Base-by-base conservation (phyloP, 495 filamentous ascomycete genomes). In the Neohortaea acidophila region DNA sequence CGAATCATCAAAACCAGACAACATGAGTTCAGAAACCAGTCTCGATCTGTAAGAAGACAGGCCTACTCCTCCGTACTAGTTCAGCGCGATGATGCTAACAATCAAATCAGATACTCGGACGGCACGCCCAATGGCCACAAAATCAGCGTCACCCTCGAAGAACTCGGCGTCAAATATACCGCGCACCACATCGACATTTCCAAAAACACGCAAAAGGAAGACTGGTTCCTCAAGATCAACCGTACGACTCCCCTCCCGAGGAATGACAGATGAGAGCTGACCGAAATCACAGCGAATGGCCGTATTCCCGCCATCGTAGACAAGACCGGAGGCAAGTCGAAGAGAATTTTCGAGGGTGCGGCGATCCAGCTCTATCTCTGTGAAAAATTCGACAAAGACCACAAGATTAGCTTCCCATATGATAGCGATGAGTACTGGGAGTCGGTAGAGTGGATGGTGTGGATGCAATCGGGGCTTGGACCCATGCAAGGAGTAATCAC, bases 381-480 rank as follows among this genome's bases (percentile, higher is more conserved):
- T 18, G 58, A 62, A 18, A 59, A 57, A 33, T 69, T 68, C 38
- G 66, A 70, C 32, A 53, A 51, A 10, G 55, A 65, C 2, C 42
- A 61, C 18, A 60, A 56, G 39, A 59, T 69, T 26, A 61, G 55
- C 39, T 68, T 65, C 27, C 44, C 54, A 2, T 58, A 58, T 6
- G 63, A 61, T 19, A 55, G 59, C 5, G 48, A 57, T 3, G 60
- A 67, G 30, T 58, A 65, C 36, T 55, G 55, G 35, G 63, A 67
- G 50, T 57, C 62, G 48, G 39, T 64, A 2, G 58, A 55, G 25
- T 69, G 65, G 65, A 19, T 69, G 8, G 54, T 63, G 39, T 69
- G 59, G 47, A 56, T 64, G 47, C 61, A 78, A 53, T 74, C 75
- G 2, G 83, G 83, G 10, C 61, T 89, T 7, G 83, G 82, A 3